These are phyloP conservation scores for Colletotrichum gigasporum DNA, from an alignment of 2,329 filamentous ascomycete species.

Conservation along the genomic window DNA sequence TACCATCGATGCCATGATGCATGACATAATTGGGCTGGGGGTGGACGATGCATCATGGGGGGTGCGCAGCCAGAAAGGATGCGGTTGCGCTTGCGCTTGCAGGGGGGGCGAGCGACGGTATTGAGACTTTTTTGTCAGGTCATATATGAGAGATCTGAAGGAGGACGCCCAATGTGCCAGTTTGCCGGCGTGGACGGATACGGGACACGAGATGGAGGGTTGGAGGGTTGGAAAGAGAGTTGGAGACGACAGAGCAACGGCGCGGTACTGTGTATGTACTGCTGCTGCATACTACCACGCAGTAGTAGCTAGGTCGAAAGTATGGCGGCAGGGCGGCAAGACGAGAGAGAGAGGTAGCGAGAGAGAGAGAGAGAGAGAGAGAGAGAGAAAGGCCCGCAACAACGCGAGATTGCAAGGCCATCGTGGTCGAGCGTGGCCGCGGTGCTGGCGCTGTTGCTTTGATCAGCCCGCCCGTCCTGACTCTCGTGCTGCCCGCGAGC, in stretches of 20 bases:
- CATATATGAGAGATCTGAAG: constrained; percentile 19
- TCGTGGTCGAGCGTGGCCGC: constrained; percentile 6
- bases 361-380: constrained; percentile 7
- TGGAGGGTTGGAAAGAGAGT: constrained; percentile 3
- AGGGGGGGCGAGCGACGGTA: constrained; percentile 27
- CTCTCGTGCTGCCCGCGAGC: constrained; percentile 6
- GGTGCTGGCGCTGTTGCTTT: constrained; percentile 23
- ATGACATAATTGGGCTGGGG: constrained; percentile 55
- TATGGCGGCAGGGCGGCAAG: no score
- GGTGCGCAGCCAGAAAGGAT: constrained; percentile 24
- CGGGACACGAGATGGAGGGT: not conserved
- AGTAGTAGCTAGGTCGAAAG: no score
- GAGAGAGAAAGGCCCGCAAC: not conserved
- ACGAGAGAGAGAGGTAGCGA: not conserved
- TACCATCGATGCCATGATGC: constrained; percentile 47
- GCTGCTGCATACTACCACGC: no score
- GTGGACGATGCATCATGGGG: constrained; percentile 25
- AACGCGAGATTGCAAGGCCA: constrained; percentile 21
- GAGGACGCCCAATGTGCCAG: not conserved
- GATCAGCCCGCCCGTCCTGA: constrained; percentile 26
- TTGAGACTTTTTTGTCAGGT: constrained; percentile 33
- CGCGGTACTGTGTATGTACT: constrained; percentile 17
- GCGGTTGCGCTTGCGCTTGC: constrained; percentile 26
- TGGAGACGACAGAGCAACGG: not conserved
- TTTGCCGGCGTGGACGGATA: not conserved